A percentile compares a stretch with the other conserved stretches of the same genome.
Conservation (phyloP, 169 alveolate species). For the Cryptosporidium muris region DNA sequence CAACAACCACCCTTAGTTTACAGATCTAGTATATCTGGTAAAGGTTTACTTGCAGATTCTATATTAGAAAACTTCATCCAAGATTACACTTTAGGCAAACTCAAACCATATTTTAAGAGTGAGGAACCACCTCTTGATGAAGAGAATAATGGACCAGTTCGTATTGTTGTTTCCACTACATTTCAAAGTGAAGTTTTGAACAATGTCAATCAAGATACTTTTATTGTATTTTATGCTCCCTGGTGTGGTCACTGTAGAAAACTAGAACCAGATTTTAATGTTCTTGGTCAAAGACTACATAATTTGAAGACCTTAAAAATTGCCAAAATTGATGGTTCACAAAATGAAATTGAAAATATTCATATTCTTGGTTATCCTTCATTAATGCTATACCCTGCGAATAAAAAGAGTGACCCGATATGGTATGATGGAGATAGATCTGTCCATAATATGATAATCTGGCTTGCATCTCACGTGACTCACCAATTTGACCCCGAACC, state of each 20-base stretch:
- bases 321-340: constrained; percentile 74
- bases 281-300: constrained; percentile 60
- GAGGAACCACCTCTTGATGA: constrained; percentile 69
- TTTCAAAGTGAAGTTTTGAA: constrained; percentile 62
- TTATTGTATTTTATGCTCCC: constrained; percentile 86
- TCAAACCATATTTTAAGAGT: constrained; percentile 58
- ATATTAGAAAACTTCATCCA: constrained; percentile 44
- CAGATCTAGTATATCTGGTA: constrained; percentile 7
- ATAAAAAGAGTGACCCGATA: constrained; percentile 32
- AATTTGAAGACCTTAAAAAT: constrained; percentile 49
- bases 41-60: constrained; percentile 16
- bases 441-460: constrained; percentile 30
- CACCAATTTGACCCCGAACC: constrained; percentile 20
- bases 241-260: constrained; percentile 91
- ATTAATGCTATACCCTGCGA: constrained; percentile 67
- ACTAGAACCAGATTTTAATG: constrained; percentile 83
- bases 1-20: constrained; percentile 54
- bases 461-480: constrained; percentile 28
- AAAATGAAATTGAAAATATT: constrained; percentile 69
- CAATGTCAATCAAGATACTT: constrained; percentile 64
- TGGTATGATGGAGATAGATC: constrained; percentile 61
- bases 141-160: constrained; percentile 56
- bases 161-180: constrained; percentile 59
- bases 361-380: constrained; percentile 76
- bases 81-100: constrained; percentile 57